phyloP scores from a whole-genome alignment of 1,284 basidiomycete genomes.

The Puccinia hordei region DNA sequence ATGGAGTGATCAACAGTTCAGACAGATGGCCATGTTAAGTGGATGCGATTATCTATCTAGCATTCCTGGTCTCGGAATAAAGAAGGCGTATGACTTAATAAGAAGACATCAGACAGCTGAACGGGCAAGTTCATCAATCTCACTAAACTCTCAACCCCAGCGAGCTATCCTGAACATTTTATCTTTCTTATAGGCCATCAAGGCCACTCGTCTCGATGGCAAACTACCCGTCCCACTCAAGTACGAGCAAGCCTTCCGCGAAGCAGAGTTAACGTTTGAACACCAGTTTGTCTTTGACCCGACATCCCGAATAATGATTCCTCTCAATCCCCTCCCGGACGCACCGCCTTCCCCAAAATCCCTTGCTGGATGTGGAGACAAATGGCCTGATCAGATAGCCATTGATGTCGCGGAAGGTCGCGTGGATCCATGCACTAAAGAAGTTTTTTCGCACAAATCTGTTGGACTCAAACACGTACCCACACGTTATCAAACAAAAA shows the following conservation, averaged over 20 bases:
- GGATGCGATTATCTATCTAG: conserved; percentile 84
- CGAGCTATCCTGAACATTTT: neutral
- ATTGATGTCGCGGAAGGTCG: conserved; percentile 44
- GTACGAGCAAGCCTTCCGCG: conserved; percentile 62
- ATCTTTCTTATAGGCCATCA: conserved; percentile 63
- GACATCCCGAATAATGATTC: conserved; percentile 67
- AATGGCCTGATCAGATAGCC: conserved; percentile 36
- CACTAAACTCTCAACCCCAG: neutral
- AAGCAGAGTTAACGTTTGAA: conserved; percentile 69
- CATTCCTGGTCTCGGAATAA: conserved; percentile 63
- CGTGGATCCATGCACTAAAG: conserved; percentile 31
- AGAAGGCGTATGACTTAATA: conserved; percentile 84
- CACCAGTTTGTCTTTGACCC: conserved; percentile 94
- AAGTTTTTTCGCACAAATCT: conserved; percentile 6
- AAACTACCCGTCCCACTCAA: conserved; percentile 76
- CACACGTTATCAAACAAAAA: neutral
- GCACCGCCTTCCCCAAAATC: conserved; percentile 17
- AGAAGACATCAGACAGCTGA: conserved; percentile 83
- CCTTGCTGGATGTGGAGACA: conserved; percentile 28
- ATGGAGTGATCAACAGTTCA: conserved; percentile 87
- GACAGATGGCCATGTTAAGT: conserved; percentile 92
- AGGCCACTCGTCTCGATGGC: conserved; percentile 77
- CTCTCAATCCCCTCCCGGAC: conserved; percentile 67
- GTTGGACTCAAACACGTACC: neutral
- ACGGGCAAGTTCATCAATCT: conserved; percentile 64